Conservation (phyloP, 2,329 filamentous ascomycete species). For the Hawksworthiomyces lignivorus region DNA sequence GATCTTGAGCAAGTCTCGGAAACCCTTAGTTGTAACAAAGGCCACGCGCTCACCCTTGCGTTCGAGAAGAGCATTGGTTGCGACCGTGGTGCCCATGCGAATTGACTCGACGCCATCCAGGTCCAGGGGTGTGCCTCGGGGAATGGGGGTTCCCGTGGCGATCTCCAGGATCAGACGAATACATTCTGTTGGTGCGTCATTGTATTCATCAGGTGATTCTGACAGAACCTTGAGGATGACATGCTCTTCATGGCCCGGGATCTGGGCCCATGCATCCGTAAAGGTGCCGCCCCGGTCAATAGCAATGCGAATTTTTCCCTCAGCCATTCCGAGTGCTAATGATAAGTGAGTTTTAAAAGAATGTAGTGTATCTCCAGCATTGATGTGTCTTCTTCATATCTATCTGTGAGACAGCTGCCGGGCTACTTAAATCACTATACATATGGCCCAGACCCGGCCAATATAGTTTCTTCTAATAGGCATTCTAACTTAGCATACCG, state of each 20-base stretch:
- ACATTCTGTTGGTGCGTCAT: conserved; percentile 60
- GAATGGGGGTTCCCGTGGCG: conserved; percentile 42
- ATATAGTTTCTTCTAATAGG: too few species aligned
- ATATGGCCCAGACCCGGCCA: too few species aligned
- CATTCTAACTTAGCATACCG: too few species aligned
- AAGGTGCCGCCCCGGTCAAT: conserved; percentile 4
- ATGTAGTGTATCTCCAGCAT: too few species aligned
- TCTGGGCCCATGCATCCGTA: conserved; percentile 18
- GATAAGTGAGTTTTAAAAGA: too few species aligned
- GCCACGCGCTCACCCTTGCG: conserved; percentile 8
- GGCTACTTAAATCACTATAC: too few species aligned
- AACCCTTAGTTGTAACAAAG: conserved; percentile 6
- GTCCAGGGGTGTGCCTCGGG: conserved; percentile 54
- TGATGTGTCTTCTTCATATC: too few species aligned
- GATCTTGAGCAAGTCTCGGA: conserved; percentile 7
- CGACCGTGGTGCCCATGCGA: conserved; percentile 13
- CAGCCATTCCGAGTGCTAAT: too few species aligned
- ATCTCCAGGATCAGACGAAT: conserved; percentile 43
- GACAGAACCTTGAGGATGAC: conserved; percentile 62
- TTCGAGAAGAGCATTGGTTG: conserved; percentile 12
- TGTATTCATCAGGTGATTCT: conserved; percentile 58
- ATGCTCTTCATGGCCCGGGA: conserved; percentile 50
- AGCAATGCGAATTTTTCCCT: not conserved
- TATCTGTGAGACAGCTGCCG: too few species aligned
- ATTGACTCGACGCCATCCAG: conserved; percentile 12